A percentile compares a stretch with the other conserved stretches of the same genome.
phyloP scores from a whole-genome alignment of 345 rosid species.

The Erodium maritimum region DNA sequence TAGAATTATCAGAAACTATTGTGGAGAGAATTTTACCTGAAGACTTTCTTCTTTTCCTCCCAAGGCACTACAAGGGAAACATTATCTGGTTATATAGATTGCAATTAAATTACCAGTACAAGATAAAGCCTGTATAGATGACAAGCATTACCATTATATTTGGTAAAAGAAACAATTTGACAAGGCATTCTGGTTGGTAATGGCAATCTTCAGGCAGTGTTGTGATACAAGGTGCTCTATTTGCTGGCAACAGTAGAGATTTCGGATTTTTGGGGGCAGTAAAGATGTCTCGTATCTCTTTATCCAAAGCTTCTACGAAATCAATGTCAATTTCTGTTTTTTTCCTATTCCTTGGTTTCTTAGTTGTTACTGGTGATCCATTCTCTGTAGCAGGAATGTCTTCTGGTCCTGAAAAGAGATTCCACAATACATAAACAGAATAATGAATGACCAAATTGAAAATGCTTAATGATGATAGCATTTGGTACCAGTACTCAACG shows the following conservation, averaged over 20 bases:
- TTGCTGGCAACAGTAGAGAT: constrained; percentile 63
- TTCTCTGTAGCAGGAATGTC: constrained; percentile 36
- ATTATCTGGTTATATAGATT: not conserved
- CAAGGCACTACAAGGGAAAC: constrained; percentile 61
- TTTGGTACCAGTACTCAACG: constrained; percentile 14
- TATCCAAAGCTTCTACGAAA: constrained; percentile 63
- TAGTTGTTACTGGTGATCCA: constrained; percentile 30
- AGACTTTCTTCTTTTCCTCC: constrained; percentile 45
- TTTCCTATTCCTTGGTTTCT: constrained; percentile 55
- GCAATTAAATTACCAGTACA: constrained; percentile 6
- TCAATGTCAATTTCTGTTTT: constrained; percentile 56
- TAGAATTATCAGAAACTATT: too few species aligned
- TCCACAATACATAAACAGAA: constrained; percentile 6
- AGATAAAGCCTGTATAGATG: not conserved
- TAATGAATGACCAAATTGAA: constrained; percentile 1
- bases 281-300: constrained; percentile 50
- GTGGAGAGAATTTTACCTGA: constrained; percentile 34
- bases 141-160: constrained; percentile 49
- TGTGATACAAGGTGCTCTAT: constrained; percentile 42
- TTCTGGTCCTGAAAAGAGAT: constrained; percentile 30
- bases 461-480: not conserved
- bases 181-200: constrained; percentile 85
- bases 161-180: constrained; percentile 81
- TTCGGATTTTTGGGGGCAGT: constrained; percentile 78
- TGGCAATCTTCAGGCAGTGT: constrained; percentile 97